Base-by-base conservation (phyloP, 306 rosid species). In the Lathyrus tuberosus region DNA sequence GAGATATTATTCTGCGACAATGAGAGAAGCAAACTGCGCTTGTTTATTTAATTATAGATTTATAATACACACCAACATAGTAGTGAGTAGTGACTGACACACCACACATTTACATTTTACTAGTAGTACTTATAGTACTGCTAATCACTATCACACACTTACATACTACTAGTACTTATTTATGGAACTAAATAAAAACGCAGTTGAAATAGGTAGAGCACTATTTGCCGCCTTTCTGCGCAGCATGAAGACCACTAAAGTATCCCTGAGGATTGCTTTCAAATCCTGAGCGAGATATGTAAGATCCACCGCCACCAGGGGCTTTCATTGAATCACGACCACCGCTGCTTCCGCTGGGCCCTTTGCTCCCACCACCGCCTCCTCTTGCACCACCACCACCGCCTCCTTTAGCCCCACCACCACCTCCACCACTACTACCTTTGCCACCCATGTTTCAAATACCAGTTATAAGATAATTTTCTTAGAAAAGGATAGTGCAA, bases 181-280 rank as follows among this genome's bases (percentile, higher is more conserved):
- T 44, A 46, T 46, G 52, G 6, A 17, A 51, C 30, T 9, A 58
- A 16, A 6, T 7, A 5, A 7, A 15, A 48, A 48, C 54, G 18
- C 48, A 42, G 48, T 42, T 57, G 6, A 26, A 57, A 57, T 22
- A 26, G 7, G n/a, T 53, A 26, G 13, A 26, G 13, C 22, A 30
- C 63, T 62, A 62, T 43, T 73, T 72, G 53, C 24, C 38, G 54
- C 20, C 33, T 38, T 63, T 73, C 9, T 24, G 7, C 6, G 8
- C 20, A 63, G 71, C 30, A 47, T 62, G 71, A 1, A 73, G 17
- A 4, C 14, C 56, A 26, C 71, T 38, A 9, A 73, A 73, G 35
- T 73, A 73, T 1, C 35, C 63, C 20, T 63, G 70, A 4, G 77
- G 71, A 20, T 63, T 73, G 10, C 7, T 73, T 62, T 62, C 77